Conservation (phyloP, 2,329 filamentous ascomycete species). For the Botryotinia convoluta region DNA sequence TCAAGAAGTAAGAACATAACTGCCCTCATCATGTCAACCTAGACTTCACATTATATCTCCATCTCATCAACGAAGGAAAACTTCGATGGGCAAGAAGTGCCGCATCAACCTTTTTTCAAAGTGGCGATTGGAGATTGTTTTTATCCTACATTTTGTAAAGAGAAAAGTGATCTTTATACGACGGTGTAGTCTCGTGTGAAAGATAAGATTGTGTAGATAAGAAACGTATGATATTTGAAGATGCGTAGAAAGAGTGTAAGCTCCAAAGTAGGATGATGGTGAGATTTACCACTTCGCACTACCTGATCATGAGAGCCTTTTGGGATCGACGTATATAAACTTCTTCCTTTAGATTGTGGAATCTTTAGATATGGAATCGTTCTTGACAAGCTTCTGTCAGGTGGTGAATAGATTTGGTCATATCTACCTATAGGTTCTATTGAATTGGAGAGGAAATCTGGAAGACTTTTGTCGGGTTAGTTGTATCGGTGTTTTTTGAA, state of each 20-base stretch:
- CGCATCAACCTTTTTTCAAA: background rate
- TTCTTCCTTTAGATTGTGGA: background rate
- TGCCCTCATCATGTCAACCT: fast-evolving
- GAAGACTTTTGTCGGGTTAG: fast-evolving
- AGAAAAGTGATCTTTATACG: background rate
- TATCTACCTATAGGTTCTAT: too few relatives aligned
- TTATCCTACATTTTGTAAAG: background rate
- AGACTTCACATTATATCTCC: background rate
- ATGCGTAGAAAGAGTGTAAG: background rate
- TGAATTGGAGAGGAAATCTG: too few relatives aligned
- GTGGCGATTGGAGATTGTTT: background rate
- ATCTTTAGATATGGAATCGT: background rate
- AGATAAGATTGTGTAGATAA: background rate
- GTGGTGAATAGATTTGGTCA: background rate
- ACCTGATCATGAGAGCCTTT: too few relatives aligned
- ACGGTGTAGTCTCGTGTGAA: background rate
- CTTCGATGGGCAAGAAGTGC: background rate
- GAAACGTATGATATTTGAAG: background rate
- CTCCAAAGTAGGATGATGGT: background rate
- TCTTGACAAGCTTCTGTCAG: background rate
- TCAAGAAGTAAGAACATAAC: fast-evolving
- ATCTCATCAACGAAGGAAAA: background rate
- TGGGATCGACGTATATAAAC: background rate
- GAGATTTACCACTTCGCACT: background rate
- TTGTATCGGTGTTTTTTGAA: fast-evolving